A percentile compares a stretch with the other conserved stretches of the same genome.
Evolutionary conservation across 768 basidiomycete genomes (phyloP).

Genomic region (Podaxis sp.): DNA sequence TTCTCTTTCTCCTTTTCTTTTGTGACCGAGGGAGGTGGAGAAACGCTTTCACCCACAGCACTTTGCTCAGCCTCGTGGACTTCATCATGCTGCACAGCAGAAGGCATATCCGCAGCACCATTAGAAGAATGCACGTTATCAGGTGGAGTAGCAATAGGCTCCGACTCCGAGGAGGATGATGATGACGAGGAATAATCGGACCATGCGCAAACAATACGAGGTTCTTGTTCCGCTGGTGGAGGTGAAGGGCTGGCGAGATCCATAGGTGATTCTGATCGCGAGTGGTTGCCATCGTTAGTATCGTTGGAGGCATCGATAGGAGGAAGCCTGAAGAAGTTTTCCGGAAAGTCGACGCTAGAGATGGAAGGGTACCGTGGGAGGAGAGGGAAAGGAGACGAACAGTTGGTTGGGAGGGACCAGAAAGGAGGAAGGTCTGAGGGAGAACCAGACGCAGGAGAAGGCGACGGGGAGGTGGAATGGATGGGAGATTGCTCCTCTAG

Average conservation of each 20-base stretch:
- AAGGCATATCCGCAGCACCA: neutral
- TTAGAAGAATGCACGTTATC: neutral
- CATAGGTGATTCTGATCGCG: constrained; percentile 47
- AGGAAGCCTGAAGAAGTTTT: neutral
- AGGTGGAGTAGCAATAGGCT: neutral
- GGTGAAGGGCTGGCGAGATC: constrained; percentile 42
- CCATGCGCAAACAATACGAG: constrained; percentile 42
- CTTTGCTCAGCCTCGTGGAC: constrained; percentile 1
- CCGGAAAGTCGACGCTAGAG: neutral
- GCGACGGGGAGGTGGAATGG: constrained; percentile 4
- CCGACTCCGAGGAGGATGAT: constrained; percentile 24
- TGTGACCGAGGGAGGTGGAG: neutral
- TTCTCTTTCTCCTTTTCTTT: constrained; percentile 10
- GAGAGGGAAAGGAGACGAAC: constrained; percentile 2
- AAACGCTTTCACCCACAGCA: neutral
- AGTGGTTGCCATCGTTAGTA: constrained; percentile 19
- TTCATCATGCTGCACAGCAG: neutral
- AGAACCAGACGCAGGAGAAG: constrained; percentile 5
- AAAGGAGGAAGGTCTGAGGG: constrained; percentile 7
- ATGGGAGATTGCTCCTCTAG: neutral
- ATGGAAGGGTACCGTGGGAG: constrained; percentile 11
- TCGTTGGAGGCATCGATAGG: neutral
- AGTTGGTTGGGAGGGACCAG: constrained; percentile 7
- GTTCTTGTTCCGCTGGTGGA: constrained; percentile 28
- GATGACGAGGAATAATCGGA: constrained; percentile 30